Percentiles rank a stretch among this genome's conserved stretches.
These are phyloP conservation scores for Diaporthe ilicicola DNA, from an alignment of 2,329 filamentous ascomycete genomes.

Conservation along the genomic window DNA sequence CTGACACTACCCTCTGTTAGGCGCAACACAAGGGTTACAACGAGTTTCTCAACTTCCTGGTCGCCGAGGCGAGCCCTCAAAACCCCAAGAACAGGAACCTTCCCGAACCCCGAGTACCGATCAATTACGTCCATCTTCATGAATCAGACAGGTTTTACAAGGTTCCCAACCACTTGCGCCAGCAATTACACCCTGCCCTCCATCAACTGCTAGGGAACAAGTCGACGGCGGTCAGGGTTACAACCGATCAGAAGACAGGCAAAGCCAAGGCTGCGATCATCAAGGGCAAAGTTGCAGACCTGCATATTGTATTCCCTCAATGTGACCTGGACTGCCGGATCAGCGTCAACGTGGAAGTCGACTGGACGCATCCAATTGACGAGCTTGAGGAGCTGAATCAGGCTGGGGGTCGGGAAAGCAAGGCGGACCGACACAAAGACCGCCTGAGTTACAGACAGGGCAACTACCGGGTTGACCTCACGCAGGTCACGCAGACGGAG, in stretches of 20 bases:
- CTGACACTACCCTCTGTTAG: conserved; percentile 51
- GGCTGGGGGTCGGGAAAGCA: conserved; percentile 48
- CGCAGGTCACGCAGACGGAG: conserved; percentile 75
- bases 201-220: conserved; percentile 65
- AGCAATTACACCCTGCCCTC: conserved; percentile 71
- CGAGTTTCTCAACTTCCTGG: conserved; percentile 78
- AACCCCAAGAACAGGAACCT: conserved; percentile 54
- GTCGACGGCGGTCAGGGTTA: conserved; percentile 74
- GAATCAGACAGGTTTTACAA: conserved; percentile 88
- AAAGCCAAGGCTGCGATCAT: conserved; percentile 83
- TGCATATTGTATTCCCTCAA: conserved; percentile 85
- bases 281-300: conserved; percentile 86
- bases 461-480: conserved; percentile 89
- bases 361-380: conserved; percentile 75
- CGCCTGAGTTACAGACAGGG: conserved; percentile 90
- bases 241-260: conserved; percentile 76
- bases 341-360: conserved; percentile 94
- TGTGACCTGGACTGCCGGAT: conserved; percentile 89
- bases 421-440: conserved; percentile 81
- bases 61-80: conserved; percentile 65
- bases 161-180: conserved; percentile 67
- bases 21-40: conserved; percentile 85
- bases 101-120: conserved; percentile 61
- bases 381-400: conserved; percentile 55
- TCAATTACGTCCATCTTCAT: conserved; percentile 83